Base-by-base conservation (phyloP, 2,329 filamentous ascomycete genomes). In the Dothistroma pini region DNA sequence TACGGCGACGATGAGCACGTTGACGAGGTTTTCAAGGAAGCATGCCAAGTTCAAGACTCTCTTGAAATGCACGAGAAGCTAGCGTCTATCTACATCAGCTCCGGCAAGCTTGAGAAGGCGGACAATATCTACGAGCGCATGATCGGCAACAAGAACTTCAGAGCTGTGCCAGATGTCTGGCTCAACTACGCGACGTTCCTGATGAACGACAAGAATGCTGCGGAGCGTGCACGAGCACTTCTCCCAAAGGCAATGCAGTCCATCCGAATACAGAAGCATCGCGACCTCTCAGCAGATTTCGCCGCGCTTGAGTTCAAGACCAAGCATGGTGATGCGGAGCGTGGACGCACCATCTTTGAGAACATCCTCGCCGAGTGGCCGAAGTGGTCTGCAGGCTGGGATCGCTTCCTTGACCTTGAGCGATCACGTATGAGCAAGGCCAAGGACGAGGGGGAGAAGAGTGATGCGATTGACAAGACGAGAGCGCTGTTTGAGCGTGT, bases 161-260 rank as follows among this genome's bases (percentile, higher is more conserved):
- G 89, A 65, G 86, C 88, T 66, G 86, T 88, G 6, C 88, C 90
- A 10, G 85, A 87, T 57, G 86, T 97, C 68, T 99, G 93, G 91
- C 83, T 89, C 76, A 97, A 97, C 80, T 97, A 97, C 77, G 93
- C 93, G 25, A 89, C 89, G 70, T 97, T 97, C 83, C 83, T 99
- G 59, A 89, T 96, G 78, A 87, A 89, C 61, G 89, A 86, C 0
- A 78, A 85, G 62, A 81, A 84, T 60, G 83, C 88, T 11, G 85
- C 91, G 0, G 88, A 88, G n/a, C 85, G 87, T 8, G 90, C 88
- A 3, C 88, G 92, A 58, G 86, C 86, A 0, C 84, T 99, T 14
- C 85, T 97, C 6, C 83, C 88, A 2, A 89, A 93, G 48, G 93
- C 95, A 16, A 87, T 89, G 10, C 93, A 97, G 77, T 89, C 90